Conservation (phyloP, 306 rosid genomes). For the Rosa rugosa region DNA sequence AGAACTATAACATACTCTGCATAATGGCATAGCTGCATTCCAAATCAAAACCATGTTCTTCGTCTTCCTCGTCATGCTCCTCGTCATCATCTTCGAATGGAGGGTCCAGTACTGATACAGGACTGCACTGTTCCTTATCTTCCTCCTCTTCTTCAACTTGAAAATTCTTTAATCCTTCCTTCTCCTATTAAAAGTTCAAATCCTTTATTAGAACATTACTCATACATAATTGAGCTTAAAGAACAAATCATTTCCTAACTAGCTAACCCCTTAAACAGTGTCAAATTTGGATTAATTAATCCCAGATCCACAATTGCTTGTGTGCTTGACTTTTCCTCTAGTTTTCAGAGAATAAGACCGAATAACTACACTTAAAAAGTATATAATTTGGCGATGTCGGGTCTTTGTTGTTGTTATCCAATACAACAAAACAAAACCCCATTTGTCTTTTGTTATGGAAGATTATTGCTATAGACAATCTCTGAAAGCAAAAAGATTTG, state of each 20-base stretch:
- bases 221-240: background rate
- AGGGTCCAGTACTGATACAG: constrained; percentile 91
- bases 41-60: constrained; percentile 50
- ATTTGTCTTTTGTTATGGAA: background rate
- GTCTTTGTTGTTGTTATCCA: constrained; percentile 23
- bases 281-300: constrained; percentile 35
- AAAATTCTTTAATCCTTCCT: constrained; percentile 40
- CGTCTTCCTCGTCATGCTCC: constrained; percentile 44
- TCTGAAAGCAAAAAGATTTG: background rate
- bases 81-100: constrained; percentile 72
- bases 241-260: background rate
- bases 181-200: constrained; percentile 29
- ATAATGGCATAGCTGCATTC: constrained; percentile 82
- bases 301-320: constrained; percentile 29
- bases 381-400: constrained; percentile 33
- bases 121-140: constrained; percentile 93
- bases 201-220: background rate
- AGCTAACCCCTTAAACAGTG: constrained; percentile 1
- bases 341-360: constrained; percentile 26
- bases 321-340: constrained; percentile 31
- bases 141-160: constrained; percentile 51
- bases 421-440: constrained; percentile 30
- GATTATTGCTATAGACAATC: background rate
- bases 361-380: constrained; percentile 20
- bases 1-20: constrained; percentile 65